phyloP scores from a whole-genome alignment of 306 rosid species.

The Mimosa bimucronata region DNA sequence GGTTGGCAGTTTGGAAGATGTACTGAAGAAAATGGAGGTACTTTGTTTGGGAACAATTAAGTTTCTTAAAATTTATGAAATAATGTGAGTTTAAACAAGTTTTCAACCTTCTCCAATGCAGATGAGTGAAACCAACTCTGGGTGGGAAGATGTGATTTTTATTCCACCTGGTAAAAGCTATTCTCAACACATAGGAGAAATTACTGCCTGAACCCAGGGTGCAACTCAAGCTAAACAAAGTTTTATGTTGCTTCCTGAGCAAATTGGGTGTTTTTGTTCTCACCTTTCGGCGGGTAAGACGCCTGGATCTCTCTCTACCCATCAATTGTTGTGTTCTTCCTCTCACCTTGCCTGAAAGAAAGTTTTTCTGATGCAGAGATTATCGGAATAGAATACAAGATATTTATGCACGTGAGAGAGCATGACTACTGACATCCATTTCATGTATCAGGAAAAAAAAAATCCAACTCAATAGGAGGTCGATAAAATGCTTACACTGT shows the following conservation, averaged over 20 bases:
- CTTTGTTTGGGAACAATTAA: conserved; percentile 27
- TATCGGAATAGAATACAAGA: conserved; percentile 37
- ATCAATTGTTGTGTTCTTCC: conserved; percentile 28
- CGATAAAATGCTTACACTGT: conserved; percentile 36
- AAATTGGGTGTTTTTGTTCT: conserved; percentile 41
- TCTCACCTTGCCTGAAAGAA: conserved; percentile 26
- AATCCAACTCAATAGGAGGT: conserved; percentile 37
- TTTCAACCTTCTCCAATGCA: conserved; percentile 44
- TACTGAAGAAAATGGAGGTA: conserved; percentile 96
- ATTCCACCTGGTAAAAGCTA: conserved; percentile 93
- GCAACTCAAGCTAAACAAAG: conserved; percentile 50
- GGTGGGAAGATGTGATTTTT: conserved; percentile 97
- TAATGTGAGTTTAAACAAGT: conserved; percentile 33
- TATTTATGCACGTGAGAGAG: conserved; percentile 28
- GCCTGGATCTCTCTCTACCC: conserved; percentile 33
- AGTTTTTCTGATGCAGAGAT: conserved; percentile 46
- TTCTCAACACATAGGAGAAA: conserved; percentile 82
- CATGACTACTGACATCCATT: conserved; percentile 36
- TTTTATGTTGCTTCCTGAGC: conserved; percentile 41
- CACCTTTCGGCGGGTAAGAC: conserved; percentile 50
- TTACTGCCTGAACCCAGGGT: conserved; percentile 53
- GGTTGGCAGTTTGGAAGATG: conserved; percentile 97
- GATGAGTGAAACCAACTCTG: conserved; percentile 74
- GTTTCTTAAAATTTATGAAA: conserved; percentile 20
- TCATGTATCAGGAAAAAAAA: neutral